A percentile compares a stretch with the other conserved stretches of the same genome.
Evolutionary conservation across 208 protist species (phyloP).

Genomic region (Wallacemonas sp.): DNA sequence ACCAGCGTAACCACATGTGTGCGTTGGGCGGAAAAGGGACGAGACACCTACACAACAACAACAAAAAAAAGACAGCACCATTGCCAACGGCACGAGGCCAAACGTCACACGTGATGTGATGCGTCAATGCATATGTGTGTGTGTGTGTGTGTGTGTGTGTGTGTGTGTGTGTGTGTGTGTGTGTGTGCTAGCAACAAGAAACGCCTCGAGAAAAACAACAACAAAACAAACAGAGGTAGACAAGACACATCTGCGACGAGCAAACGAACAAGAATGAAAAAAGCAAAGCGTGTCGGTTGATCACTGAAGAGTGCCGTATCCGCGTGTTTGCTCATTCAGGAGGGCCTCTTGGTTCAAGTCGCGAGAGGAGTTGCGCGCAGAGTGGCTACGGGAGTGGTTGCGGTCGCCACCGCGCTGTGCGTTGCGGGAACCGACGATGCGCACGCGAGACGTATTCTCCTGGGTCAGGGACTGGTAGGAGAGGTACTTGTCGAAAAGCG

Average conservation of each 20-base stretch:
- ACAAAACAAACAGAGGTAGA: no score
- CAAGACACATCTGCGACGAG: slow-evolving; percentile 14
- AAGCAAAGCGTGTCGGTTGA: slow-evolving; percentile 9
- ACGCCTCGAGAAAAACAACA: no score
- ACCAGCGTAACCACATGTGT: no score
- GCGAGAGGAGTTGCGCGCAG: background rate
- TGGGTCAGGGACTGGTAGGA: slow-evolving; percentile 44
- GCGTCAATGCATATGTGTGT: no score
- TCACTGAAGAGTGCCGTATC: slow-evolving; percentile 8
- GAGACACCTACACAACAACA: no score
- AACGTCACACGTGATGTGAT: no score
- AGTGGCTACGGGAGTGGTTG: background rate
- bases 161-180: no score
- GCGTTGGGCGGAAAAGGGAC: no score
- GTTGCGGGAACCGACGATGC: slow-evolving; percentile 14
- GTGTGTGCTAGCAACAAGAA: no score
- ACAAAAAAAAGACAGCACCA: no score
- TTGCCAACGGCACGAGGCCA: no score
- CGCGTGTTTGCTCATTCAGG: background rate
- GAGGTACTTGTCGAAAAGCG: slow-evolving; percentile 65
- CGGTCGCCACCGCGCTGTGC: background rate
- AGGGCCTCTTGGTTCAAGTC: background rate
- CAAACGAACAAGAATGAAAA: slow-evolving; percentile 16
- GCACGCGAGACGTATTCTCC: slow-evolving; percentile 41
- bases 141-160: no score